Evolutionary conservation across 1,284 basidiomycete species (phyloP), one percentile per base, ranked within the genome.

Genomic region (Pseudozyma tsukubaensis): DNA sequence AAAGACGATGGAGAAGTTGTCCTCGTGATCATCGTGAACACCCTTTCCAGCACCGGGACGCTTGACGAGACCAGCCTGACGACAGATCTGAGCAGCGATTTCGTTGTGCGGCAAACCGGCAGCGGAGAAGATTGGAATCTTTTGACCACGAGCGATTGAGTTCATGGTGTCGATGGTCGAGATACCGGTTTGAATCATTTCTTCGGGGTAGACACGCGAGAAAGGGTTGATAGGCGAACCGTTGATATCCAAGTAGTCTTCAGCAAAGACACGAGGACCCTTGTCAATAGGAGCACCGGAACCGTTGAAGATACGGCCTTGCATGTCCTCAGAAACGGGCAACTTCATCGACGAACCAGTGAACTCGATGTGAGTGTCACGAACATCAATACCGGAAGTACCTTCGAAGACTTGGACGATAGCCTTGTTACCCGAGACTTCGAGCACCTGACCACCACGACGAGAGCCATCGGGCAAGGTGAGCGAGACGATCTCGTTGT

Each of bases 131-230:
- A 99, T 99, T 71, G 97, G 97, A 76, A 99, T 99, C 90, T 99
- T 99, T 86, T 99, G 97, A 49, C 97, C 97, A 88, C 97, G 94
- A 63, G 97, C 97, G 85, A 99, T 99, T 71, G 96, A 97, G 88
- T 99, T 97, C 82, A 86, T 86, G 29, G 73, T 77, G 60, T 84
- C 83, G 61, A 84, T 84, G 37, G 97, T 99, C 42, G 96, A 98
- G 85, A 99, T 99, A 87, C 97, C 97, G 19, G 97, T 99, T 86
- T 99, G 97, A 79, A 99, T 99, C 97, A 99, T 99, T 88, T 99
- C 96, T 86, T 99, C 97, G 72, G 97, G 97, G 87, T 99, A 99
- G 87, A 98, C 97, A 85, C 97, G 94, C 70, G 94, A 94, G 87
- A 92, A 99, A 16, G 97, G 97, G 87, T 99, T 99, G 88, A 99